Evolutionary conservation across 1,284 basidiomycete genomes (phyloP).

Genomic region (Hemileia vastatrix): DNA sequence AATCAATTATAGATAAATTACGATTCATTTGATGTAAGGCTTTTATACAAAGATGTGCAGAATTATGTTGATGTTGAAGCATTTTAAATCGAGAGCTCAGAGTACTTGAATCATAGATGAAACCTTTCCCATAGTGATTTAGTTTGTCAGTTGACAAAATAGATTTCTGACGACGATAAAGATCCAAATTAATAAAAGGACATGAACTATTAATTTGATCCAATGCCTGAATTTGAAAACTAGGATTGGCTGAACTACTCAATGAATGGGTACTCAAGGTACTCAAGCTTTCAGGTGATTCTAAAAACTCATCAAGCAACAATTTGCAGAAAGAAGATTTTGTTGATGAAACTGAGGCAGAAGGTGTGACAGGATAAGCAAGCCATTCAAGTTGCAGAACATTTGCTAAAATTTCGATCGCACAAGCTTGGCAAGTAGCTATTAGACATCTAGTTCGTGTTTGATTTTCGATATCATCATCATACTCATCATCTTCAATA

Average conservation of each 20-base stretch:
- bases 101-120: conserved; percentile 23
- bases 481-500: too few species aligned
- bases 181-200: conserved; percentile 14
- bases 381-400: conserved; percentile 21
- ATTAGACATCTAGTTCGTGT: too few species aligned
- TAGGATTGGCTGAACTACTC: conserved; percentile 14
- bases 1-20: conserved; percentile 19
- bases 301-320: conserved; percentile 9
- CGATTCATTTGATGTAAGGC: conserved; percentile 18
- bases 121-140: conserved; percentile 13
- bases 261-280: conserved; percentile 7
- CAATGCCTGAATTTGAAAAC: conserved; percentile 19
- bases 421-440: conserved; percentile 19
- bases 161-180: conserved; percentile 13
- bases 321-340: background rate
- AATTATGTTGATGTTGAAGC: too few species aligned
- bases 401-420: conserved; percentile 9
- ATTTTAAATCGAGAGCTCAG: conserved; percentile 12
- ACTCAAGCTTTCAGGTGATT: conserved; percentile 7
- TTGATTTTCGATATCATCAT: too few species aligned
- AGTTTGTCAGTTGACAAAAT: conserved; percentile 19
- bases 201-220: conserved; percentile 9
- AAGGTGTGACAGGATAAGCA: too few species aligned
- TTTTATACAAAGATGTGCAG: too few species aligned
- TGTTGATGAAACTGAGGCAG: too few species aligned